Evolutionary conservation across 2,329 filamentous ascomycete genomes (phyloP).

Genomic region (Neofusicoccum cordaticola): DNA sequence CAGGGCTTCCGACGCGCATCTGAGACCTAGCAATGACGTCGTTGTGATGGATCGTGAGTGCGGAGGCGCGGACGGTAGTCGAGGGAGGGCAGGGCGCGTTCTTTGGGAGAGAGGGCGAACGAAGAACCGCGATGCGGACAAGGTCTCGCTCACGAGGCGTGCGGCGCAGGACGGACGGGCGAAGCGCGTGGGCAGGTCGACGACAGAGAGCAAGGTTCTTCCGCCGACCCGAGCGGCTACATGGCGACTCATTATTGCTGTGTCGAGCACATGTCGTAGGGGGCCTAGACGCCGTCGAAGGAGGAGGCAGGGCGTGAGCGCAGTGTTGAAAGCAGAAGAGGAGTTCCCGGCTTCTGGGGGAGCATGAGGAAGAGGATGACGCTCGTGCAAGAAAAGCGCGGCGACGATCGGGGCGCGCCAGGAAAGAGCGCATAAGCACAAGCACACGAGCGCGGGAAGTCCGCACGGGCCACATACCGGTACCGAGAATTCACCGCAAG

Average conservation of each 20-base stretch:
- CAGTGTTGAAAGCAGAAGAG: not conserved
- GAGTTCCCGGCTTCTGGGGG: not conserved
- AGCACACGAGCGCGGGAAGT: not conserved
- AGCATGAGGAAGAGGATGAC: slow-evolving; percentile 18
- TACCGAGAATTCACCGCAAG: slow-evolving; percentile 1
- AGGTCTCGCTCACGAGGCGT: not conserved
- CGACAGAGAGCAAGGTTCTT: slow-evolving; percentile 30
- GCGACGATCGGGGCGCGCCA: slow-evolving; percentile 14
- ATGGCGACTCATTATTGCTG: slow-evolving; percentile 46
- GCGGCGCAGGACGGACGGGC: not conserved
- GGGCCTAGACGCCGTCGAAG: not conserved
- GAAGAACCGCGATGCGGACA: not conserved
- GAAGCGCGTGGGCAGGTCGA: slow-evolving; percentile 26
- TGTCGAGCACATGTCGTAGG: slow-evolving; percentile 30
- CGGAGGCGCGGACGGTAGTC: not conserved
- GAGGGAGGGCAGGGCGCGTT: not conserved
- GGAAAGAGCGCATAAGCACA: not conserved
- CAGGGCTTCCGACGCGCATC: not conserved
- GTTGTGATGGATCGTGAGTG: not conserved
- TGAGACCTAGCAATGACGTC: slow-evolving; percentile 13
- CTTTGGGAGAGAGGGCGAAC: not conserved
- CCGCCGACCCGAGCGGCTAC: slow-evolving; percentile 37
- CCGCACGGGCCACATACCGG: not conserved
- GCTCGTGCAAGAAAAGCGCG: slow-evolving; percentile 13
- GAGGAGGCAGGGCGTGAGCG: slow-evolving; percentile 17